These are phyloP conservation scores for Leptographium radiaticola DNA, from an alignment of 2,329 filamentous ascomycete genomes.

Conservation along the genomic window DNA sequence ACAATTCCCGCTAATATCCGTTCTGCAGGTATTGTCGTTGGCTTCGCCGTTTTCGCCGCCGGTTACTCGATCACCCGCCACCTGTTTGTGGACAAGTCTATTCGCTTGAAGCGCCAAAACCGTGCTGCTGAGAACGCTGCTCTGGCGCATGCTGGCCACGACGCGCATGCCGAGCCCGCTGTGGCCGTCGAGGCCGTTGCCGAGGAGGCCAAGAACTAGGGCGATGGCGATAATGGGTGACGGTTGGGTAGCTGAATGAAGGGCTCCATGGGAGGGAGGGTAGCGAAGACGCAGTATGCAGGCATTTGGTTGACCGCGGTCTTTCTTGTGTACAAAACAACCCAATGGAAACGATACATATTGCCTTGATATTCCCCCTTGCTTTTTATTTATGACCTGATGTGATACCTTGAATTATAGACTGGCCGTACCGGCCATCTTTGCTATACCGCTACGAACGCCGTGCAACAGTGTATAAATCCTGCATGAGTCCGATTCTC, in stretches of 20 bases:
- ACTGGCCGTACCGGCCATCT: too few relatives aligned
- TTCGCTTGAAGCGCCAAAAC: constrained; percentile 69
- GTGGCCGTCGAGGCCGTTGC: not conserved
- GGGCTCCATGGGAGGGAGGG: not conserved
- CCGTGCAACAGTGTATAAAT: not conserved
- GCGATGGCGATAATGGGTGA: not conserved
- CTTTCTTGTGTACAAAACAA: constrained; percentile 1
- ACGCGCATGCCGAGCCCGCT: not conserved
- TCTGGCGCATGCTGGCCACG: constrained; percentile 21
- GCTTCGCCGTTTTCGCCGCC: constrained; percentile 69
- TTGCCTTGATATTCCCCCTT: too few relatives aligned
- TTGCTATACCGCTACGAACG: too few relatives aligned
- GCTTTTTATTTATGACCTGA: not conserved
- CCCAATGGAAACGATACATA: not conserved
- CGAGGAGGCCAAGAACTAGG: constrained; percentile 8
- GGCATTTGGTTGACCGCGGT: not conserved
- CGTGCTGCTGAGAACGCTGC: constrained; percentile 29
- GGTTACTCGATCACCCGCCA: constrained; percentile 73
- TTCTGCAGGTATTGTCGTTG: constrained; percentile 66
- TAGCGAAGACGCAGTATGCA: not conserved
- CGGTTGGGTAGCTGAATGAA: not conserved
- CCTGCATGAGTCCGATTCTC: constrained; percentile 17
- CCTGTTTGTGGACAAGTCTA: constrained; percentile 78
- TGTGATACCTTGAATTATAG: too few relatives aligned
- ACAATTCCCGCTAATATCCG: not conserved